Conservation (phyloP, 257 asterid species). For the Solanum acaule region DNA sequence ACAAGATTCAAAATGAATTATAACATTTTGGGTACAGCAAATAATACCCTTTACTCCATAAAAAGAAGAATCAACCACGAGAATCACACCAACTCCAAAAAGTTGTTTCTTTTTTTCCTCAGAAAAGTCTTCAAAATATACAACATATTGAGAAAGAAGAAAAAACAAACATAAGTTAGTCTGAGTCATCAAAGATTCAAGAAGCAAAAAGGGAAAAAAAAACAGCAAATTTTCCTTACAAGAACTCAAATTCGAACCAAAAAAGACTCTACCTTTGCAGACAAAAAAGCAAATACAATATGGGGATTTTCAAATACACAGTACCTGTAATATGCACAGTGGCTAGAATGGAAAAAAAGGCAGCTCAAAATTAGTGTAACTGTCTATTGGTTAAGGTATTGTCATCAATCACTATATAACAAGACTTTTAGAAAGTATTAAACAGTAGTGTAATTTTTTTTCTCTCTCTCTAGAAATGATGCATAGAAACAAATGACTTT, state of each 20-base stretch:
- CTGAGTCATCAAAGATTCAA: too few relatives aligned
- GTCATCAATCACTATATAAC: neutral
- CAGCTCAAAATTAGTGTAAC: neutral
- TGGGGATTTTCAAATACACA: neutral
- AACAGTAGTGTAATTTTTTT: neutral
- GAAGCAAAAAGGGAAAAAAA: too few relatives aligned
- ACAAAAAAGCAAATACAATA: neutral
- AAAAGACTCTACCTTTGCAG: neutral
- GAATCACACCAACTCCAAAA: constrained; percentile 4
- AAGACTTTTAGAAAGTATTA: neutral
- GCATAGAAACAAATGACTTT: neutral
- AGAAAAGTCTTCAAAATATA: neutral
- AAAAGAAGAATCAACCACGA: neutral
- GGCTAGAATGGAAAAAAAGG: neutral
- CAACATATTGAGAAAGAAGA: too few relatives aligned
- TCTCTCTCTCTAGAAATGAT: neutral
- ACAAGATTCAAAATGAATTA: neutral
- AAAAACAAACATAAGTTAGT: too few relatives aligned
- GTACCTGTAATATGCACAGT: neutral
- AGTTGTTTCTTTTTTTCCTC: neutral
- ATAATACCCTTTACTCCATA: neutral
- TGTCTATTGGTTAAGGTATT: neutral
- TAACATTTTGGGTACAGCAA: neutral
- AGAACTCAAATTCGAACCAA: neutral
- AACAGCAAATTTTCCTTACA: neutral